Base-by-base conservation (phyloP, 108 stramenopile species). In the Fistulifera solaris region DNA sequence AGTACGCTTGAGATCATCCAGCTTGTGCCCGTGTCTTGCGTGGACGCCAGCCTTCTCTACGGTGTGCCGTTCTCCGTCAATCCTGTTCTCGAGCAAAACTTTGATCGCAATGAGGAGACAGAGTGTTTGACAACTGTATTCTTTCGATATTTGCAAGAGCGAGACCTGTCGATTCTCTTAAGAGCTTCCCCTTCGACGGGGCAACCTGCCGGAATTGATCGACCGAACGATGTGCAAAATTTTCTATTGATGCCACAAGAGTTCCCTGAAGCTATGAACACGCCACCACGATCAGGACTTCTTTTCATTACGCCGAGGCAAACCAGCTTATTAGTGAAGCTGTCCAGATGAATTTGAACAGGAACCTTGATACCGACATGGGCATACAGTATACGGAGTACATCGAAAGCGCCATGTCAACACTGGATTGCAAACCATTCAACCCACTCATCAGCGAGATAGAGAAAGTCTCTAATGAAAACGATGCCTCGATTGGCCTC, bases 11-110 rank as follows among this genome's bases (percentile, higher is more conserved):
- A 51, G 22, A n/a, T 51, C 22, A 23, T 51, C n/a, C 50, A 51
- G 12, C n/a, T 22, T 28, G 22, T 51, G 11, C 50, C 50, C 24
- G 5, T 27, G n/a, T 23, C 50, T 27, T 51, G 19, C n/a, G 22
- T 51, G n/a, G 50, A 51, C 26, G 22, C 26, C 4, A 51, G 50
- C 26, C 27, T 51, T 7, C 21, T 51, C n/a, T 51, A 22, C 22
- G 50, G 50, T 12, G 26, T 51, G 18, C 50, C 50, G n/a, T 22
- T 51, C 27, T 4, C 50, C 3, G 50, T 51, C 50, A 23, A 51
- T n/a, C 2, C 24, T 5, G 50, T 16, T 5, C 21, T 51, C 24
- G 22, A 27, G 6, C n/a, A 23, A 16, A 27, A 23, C 27, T 51
- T 51, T 51, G 50, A 23, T 6, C 21, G n/a, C 21, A 27, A 23